Percentiles rank a stretch among this genome's conserved stretches.
Evolutionary conservation across 257 asterid genomes (phyloP).

Genomic region (Coffea canephora): DNA sequence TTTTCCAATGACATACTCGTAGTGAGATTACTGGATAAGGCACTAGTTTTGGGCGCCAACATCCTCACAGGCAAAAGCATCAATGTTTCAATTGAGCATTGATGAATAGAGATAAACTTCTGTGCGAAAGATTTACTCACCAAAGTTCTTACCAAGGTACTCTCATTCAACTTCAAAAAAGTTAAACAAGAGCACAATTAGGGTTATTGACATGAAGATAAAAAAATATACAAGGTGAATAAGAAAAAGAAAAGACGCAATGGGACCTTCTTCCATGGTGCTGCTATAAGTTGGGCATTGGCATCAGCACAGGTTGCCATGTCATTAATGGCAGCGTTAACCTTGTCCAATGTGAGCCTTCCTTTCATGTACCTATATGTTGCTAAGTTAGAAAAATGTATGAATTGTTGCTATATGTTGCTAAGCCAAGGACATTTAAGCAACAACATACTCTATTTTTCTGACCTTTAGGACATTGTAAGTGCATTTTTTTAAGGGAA

Average conservation of each 20-base stretch:
- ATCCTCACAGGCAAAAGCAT: not conserved
- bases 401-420: not conserved
- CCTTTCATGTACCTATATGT: slow-evolving; percentile 87
- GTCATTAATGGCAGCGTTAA: slow-evolving; percentile 83
- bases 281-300: slow-evolving; percentile 77
- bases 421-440: too few relatives aligned
- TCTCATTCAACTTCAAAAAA: slow-evolving; percentile 68
- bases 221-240: not conserved
- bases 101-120: not conserved
- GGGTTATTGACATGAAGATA: slow-evolving; percentile 10
- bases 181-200: slow-evolving; percentile 24
- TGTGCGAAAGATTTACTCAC: slow-evolving; percentile 37
- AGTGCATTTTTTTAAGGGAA: too few relatives aligned
- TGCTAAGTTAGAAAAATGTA: slow-evolving; percentile 15
- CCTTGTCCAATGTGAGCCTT: slow-evolving; percentile 86
- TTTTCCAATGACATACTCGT: not conserved
- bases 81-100: not conserved
- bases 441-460: too few relatives aligned
- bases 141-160: slow-evolving; percentile 78
- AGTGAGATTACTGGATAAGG: not conserved
- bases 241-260: not conserved
- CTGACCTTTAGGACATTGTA: too few relatives aligned
- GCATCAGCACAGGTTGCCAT: slow-evolving; percentile 85
- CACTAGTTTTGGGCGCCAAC: not conserved
- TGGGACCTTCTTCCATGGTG: slow-evolving; percentile 78